These are phyloP conservation scores for Huntiella abstrusa DNA, from an alignment of 2,329 filamentous ascomycete genomes.

Conservation along the genomic window DNA sequence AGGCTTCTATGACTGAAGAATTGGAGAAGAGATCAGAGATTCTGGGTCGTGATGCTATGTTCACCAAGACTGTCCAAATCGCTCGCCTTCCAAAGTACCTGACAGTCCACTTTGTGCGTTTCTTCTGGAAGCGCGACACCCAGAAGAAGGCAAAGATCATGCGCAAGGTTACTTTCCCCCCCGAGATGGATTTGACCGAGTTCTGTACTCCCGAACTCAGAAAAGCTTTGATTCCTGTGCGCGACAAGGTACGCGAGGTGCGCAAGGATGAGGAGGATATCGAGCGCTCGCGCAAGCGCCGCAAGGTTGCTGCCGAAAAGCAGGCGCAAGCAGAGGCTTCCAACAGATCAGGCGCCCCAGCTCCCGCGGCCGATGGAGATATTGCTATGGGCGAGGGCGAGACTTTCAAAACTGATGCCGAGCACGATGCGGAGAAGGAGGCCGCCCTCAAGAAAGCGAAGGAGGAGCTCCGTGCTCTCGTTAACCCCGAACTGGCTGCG, in stretches of 20 bases:
- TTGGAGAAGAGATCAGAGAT: slow-evolving; percentile 74
- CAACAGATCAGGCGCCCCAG: slow-evolving; percentile 16
- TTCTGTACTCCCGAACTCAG: slow-evolving; percentile 86
- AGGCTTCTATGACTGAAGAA: slow-evolving; percentile 65
- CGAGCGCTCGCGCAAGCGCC: slow-evolving; percentile 76
- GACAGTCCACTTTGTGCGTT: slow-evolving; percentile 91
- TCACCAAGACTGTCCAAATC: slow-evolving; percentile 84
- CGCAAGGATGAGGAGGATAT: slow-evolving; percentile 90
- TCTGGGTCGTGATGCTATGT: slow-evolving; percentile 59
- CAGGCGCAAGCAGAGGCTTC: slow-evolving; percentile 23
- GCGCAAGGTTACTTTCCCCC: slow-evolving; percentile 92
- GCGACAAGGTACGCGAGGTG: slow-evolving; percentile 88
- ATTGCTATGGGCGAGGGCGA: slow-evolving; percentile 47
- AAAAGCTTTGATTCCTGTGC: slow-evolving; percentile 69
- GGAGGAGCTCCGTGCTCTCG: slow-evolving; percentile 66
- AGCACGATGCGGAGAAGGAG: slow-evolving; percentile 71
- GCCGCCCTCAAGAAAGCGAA: slow-evolving; percentile 61
- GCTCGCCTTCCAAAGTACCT: slow-evolving; percentile 84
- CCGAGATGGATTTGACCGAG: slow-evolving; percentile 81
- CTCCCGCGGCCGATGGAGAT: slow-evolving; percentile 40
- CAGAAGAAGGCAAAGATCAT: slow-evolving; percentile 99
- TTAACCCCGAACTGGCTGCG: slow-evolving; percentile 52
- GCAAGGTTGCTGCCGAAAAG: slow-evolving; percentile 45
- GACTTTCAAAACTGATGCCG: slow-evolving; percentile 80
- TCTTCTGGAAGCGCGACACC: slow-evolving; percentile 91